These are phyloP conservation scores for Emmonsia crescens DNA, from an alignment of 2,329 filamentous ascomycete genomes.

Conservation along the genomic window DNA sequence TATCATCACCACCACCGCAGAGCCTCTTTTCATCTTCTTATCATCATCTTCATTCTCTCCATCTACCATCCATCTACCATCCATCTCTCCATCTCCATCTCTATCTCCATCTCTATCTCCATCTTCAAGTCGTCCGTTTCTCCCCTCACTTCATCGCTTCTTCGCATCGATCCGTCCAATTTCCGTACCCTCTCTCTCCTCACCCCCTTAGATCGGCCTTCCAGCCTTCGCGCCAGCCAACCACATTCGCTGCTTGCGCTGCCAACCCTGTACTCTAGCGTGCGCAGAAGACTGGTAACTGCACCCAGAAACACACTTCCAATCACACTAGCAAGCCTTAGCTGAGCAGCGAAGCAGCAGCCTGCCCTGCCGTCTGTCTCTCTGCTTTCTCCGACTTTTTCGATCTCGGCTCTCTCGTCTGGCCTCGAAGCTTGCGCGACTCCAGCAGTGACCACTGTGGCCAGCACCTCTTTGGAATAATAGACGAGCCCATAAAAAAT, in stretches of 20 bases:
- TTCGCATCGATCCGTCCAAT: background rate
- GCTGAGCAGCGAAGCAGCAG: background rate
- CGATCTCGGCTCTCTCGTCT: background rate
- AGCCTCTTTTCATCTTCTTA: background rate
- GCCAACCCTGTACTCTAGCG: slow-evolving; percentile 1
- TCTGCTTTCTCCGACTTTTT: background rate
- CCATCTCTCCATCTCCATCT: background rate
- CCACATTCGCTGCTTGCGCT: background rate
- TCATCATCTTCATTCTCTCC: background rate
- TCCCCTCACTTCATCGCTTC: background rate
- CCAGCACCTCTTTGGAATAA: background rate
- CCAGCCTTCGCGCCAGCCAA: background rate
- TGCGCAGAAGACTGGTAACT: background rate
- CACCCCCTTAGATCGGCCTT: background rate
- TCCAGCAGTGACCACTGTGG: background rate
- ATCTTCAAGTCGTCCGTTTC: background rate
- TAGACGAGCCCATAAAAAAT: background rate
- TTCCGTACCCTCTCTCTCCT: background rate
- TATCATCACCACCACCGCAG: background rate
- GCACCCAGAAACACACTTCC: slow-evolving; percentile 1
- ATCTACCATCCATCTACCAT: background rate
- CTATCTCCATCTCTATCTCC: background rate
- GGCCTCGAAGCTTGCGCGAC: background rate
- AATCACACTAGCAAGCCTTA: slow-evolving; percentile 1
- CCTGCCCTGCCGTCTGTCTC: background rate